Conservation (phyloP, 257 asterid genomes). For the Knoxia roxburghii region DNA sequence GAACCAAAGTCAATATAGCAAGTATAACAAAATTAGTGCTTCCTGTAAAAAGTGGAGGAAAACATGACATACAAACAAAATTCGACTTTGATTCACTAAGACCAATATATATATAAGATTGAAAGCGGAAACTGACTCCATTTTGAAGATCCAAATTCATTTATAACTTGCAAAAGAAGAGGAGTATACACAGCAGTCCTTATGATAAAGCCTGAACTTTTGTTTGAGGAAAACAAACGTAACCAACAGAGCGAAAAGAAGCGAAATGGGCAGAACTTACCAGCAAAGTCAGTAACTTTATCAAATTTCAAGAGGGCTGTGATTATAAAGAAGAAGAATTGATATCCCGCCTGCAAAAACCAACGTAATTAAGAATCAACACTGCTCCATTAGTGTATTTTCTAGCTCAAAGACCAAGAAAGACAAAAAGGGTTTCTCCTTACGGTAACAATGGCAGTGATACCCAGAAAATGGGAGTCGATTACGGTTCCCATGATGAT, state of each 20-base stretch:
- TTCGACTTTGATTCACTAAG: neutral
- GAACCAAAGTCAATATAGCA: constrained; percentile 69
- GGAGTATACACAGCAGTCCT: too few species aligned
- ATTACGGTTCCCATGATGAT: constrained; percentile 60
- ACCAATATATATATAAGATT: too few species aligned
- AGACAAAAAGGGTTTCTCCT: neutral
- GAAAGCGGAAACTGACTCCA: neutral
- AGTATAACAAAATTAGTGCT: constrained; percentile 83
- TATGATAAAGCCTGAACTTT: too few species aligned
- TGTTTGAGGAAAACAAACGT: too few species aligned
- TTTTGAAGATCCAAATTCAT: too few species aligned
- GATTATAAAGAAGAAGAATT: constrained; percentile 65
- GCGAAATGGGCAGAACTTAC: constrained; percentile 24
- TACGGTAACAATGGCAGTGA: constrained; percentile 93
- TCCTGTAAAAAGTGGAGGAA: constrained; percentile 36
- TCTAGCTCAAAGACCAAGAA: neutral
- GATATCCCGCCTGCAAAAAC: constrained; percentile 79
- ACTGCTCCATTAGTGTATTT: neutral
- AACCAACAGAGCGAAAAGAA: constrained; percentile 1
- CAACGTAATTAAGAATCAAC: constrained; percentile 9
- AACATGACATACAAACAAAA: neutral
- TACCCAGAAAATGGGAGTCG: constrained; percentile 82
- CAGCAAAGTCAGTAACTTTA: constrained; percentile 96
- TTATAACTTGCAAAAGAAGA: too few species aligned
- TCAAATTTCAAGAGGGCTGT: constrained; percentile 86